Evolutionary conservation across 2,329 filamentous ascomycete genomes (phyloP), one percentile per base, ranked within the genome.

Genomic region (Chalaropsis ovoidea): DNA sequence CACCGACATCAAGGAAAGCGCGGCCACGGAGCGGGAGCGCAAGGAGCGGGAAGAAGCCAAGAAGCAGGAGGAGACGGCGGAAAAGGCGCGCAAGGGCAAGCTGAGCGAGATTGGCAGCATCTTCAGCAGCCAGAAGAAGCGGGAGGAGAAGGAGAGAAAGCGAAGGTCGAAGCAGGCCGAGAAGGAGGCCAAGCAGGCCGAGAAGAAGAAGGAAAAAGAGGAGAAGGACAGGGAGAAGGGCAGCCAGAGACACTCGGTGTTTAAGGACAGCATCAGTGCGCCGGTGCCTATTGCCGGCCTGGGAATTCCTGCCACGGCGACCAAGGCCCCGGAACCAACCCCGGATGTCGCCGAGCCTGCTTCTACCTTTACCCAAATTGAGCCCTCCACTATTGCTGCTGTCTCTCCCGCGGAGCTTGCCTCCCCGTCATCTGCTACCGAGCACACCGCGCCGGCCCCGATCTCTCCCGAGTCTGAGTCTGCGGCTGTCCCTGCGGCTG

Each of bases 21-120:
- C 67, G 19, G 45, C 47, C 1, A 39, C 39, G n/a, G 52, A 82
- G 61, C 77, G 82, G 56, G 70, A 81, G 52, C 77, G 76, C 63
- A 83, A 82, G 70, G 72, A 86, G 39, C 78, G 94, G 69, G 90
- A 83, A 71, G 91, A 86, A 71, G 86, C 96, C 78, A 84, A 90
- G 45, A 85, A 87, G 70, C 80, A 84, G 4, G 88, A 91, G 61
- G 84, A 96, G 17, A 85, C 96, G 69, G 86, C 86, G 64, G 86
- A 89, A 63, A 89, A 86, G 72, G 89, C 89, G 11, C 63, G 67
- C 63, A 66, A 68, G 61, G 58, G 0, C 87, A 91, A 71, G 80
- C 80, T 68, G 86, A 90, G 72, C 80, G 83, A 47, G 88, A 87
- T 61, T 81, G 86, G 67, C 81, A 88, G 68, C 79, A 85, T 60